These are phyloP conservation scores for Diaporthe citrichinensis DNA, from an alignment of 2,329 filamentous ascomycete genomes.

Conservation along the genomic window DNA sequence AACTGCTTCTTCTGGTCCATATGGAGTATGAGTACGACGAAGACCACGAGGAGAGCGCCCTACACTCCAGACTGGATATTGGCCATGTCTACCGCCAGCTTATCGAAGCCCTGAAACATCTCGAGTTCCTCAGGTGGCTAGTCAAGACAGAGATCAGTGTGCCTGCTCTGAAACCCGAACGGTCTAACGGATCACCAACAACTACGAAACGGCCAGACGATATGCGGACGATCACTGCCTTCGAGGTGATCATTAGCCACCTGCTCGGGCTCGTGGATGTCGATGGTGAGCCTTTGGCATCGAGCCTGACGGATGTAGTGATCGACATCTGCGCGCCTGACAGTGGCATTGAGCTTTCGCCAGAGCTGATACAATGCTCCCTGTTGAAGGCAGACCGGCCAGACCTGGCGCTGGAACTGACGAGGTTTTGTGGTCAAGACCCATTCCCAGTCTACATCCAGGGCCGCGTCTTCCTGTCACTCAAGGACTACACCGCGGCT, in stretches of 20 bases:
- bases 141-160: slow-evolving; percentile 70
- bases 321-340: slow-evolving; percentile 75
- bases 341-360: slow-evolving; percentile 75
- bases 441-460: slow-evolving; percentile 85
- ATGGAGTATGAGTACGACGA: slow-evolving; percentile 84
- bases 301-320: slow-evolving; percentile 76
- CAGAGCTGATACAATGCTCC: slow-evolving; percentile 73
- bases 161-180: slow-evolving; percentile 59
- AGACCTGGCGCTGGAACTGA: slow-evolving; percentile 71
- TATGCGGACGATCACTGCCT: slow-evolving; percentile 66
- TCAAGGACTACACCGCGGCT: slow-evolving; percentile 81
- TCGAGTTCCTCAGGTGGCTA: slow-evolving; percentile 82
- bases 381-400: slow-evolving; percentile 71
- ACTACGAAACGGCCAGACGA: slow-evolving; percentile 61
- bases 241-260: slow-evolving; percentile 73
- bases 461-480: slow-evolving; percentile 81
- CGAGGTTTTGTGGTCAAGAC: slow-evolving; percentile 68
- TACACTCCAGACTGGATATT: slow-evolving; percentile 74
- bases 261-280: slow-evolving; percentile 76
- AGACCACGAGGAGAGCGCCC: slow-evolving; percentile 74
- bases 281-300: slow-evolving; percentile 65
- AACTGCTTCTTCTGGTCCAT: slow-evolving; percentile 86
- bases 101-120: slow-evolving; percentile 77
- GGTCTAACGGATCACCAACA: slow-evolving; percentile 49
- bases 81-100: slow-evolving; percentile 79